Conservation (phyloP, 2,329 filamentous ascomycete species). For the Alternaria angustiovoidea region DNA sequence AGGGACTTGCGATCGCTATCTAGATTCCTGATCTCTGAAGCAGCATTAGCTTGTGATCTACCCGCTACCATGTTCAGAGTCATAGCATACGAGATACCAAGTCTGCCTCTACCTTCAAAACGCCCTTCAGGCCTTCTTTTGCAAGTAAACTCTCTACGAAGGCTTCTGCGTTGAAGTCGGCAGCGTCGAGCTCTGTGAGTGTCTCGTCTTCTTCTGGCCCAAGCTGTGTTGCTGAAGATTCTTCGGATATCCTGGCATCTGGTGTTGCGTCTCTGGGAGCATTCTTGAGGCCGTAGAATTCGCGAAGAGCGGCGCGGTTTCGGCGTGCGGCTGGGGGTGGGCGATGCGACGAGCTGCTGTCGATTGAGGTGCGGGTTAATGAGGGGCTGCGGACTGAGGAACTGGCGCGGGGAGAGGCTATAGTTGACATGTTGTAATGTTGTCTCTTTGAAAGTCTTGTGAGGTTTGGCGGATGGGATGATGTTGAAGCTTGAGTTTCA, state of each 20-base stretch:
- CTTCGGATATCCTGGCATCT: conserved; percentile 43
- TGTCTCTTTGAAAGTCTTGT: background rate
- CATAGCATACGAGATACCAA: conserved; percentile 62
- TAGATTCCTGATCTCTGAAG: conserved; percentile 78
- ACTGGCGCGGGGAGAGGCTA: conserved; percentile 67
- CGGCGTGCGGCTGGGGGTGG: conserved; percentile 60
- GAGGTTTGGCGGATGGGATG: background rate
- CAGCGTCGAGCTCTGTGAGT: conserved; percentile 73
- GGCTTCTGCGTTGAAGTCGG: conserved; percentile 74
- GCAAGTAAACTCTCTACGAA: conserved; percentile 70
- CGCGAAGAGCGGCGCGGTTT: conserved; percentile 86
- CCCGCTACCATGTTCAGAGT: background rate
- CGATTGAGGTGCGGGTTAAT: conserved; percentile 79
- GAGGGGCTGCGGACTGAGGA: conserved; percentile 71
- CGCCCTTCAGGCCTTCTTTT: conserved; percentile 70
- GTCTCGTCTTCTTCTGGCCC: conserved; percentile 64
- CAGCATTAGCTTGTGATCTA: background rate
- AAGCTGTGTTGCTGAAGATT: conserved; percentile 41
- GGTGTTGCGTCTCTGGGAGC: conserved; percentile 42
- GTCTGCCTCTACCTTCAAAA: conserved; percentile 74
- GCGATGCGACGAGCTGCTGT: conserved; percentile 37
- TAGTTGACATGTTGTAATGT: conserved; percentile 60
- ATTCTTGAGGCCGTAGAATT: conserved; percentile 87
- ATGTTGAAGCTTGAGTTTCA: conserved; percentile 11
- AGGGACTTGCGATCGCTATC: conserved; percentile 97